Percentiles rank a stretch among this genome's conserved stretches.
Evolutionary conservation across 352 stramenopile genomes (phyloP).

Genomic region (Globisporangium splendens): DNA sequence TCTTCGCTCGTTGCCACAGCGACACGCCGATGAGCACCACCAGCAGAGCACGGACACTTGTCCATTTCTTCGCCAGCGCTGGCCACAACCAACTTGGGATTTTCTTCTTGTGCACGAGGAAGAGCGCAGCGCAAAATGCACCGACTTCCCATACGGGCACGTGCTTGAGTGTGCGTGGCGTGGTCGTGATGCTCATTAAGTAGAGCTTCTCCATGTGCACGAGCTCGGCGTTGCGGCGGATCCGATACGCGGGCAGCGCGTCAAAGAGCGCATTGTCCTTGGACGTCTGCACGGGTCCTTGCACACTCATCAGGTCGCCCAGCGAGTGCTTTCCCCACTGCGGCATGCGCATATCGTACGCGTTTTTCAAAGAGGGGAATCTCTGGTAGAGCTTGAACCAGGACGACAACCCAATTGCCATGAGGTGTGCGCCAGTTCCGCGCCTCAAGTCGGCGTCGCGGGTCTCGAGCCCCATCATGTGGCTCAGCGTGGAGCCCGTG

Average conservation of each 20-base stretch:
- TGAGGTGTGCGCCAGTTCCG: slow-evolving; percentile 24
- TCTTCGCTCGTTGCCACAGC: too few species aligned
- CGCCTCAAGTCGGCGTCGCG: slow-evolving; percentile 24
- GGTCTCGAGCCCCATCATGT: slow-evolving; percentile 48
- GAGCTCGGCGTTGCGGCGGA: slow-evolving; percentile 46
- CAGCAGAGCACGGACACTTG: neutral
- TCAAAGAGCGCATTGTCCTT: slow-evolving; percentile 45
- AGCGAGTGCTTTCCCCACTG: slow-evolving; percentile 49
- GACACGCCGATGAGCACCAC: too few species aligned
- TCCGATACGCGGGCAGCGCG: slow-evolving; percentile 36
- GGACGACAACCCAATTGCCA: slow-evolving; percentile 31
- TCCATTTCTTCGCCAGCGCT: neutral
- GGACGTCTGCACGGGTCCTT: slow-evolving; percentile 33
- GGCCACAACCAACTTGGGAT: too few species aligned
- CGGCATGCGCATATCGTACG: slow-evolving; percentile 52
- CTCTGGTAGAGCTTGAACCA: slow-evolving; percentile 41
- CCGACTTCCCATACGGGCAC: slow-evolving; percentile 27
- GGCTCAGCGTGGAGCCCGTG: slow-evolving; percentile 48
- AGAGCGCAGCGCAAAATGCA: too few species aligned
- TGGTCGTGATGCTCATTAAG: slow-evolving; percentile 74
- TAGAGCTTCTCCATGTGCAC: slow-evolving; percentile 57
- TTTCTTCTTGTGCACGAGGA: too few species aligned
- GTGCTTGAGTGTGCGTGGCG: slow-evolving; percentile 20
- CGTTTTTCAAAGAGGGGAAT: slow-evolving; percentile 35
- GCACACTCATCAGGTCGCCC: slow-evolving; percentile 27